Evolutionary conservation across 371 early-diverging fungal species (phyloP).

Genomic region (Amoeboaphelidium protococcarum): DNA sequence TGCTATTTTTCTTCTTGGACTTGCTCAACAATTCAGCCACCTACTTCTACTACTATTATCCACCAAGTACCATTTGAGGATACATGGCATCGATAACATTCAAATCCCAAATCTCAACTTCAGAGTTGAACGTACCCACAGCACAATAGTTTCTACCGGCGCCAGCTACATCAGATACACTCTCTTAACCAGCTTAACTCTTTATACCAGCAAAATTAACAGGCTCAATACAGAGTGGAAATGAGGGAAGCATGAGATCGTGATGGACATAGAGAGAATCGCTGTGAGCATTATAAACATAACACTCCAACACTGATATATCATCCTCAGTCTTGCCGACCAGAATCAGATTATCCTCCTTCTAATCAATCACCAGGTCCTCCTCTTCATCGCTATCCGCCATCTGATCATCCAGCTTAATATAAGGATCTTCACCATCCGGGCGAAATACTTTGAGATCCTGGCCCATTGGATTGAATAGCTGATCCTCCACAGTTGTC

Average conservation of each 20-base stretch:
- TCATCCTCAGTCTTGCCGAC: conserved; percentile 87
- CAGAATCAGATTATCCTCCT: conserved; percentile 58
- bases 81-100: conserved; percentile 66
- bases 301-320: conserved; percentile 70
- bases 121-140: conserved; percentile 80
- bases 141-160: conserved; percentile 44
- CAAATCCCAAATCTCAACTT: conserved; percentile 91
- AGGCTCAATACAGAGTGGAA: conserved; percentile 66
- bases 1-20: conserved; percentile 19
- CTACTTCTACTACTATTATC: conserved; percentile 6
- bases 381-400: conserved; percentile 45
- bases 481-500: no score
- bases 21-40: conserved; percentile 8
- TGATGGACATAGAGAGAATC: conserved; percentile 74
- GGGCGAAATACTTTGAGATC: no score
- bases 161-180: not conserved
- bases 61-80: conserved; percentile 68
- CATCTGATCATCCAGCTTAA: conserved; percentile 23
- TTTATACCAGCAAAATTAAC: not conserved
- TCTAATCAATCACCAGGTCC: conserved; percentile 42
- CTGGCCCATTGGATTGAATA: no score
- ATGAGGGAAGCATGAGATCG: conserved; percentile 88
- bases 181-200: conserved; percentile 3
- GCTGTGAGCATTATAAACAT: conserved; percentile 44
- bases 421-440: conserved; percentile 55